Conservation (phyloP, 129 eudicot genomes). For the Apium graveolens region DNA sequence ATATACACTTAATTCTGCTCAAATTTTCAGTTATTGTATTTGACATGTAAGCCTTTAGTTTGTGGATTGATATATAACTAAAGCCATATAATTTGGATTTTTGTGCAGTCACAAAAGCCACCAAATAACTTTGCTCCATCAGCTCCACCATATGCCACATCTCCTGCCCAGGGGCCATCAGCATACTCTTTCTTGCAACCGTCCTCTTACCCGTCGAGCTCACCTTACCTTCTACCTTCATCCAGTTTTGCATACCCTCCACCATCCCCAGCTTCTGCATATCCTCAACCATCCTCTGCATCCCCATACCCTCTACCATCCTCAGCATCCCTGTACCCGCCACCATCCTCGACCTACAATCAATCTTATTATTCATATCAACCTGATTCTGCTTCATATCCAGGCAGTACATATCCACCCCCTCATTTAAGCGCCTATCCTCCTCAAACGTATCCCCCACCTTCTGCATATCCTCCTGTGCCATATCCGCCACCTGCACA, state of each 20-base stretch:
- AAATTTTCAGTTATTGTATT: background rate
- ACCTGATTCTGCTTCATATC: slow-evolving; percentile 5
- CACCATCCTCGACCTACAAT: slow-evolving; percentile 18
- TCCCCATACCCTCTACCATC: background rate
- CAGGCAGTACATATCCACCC: slow-evolving; percentile 45
- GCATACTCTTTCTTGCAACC: slow-evolving; percentile 40
- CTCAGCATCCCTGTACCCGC: background rate
- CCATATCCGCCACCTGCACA: slow-evolving; percentile 47
- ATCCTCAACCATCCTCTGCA: slow-evolving; percentile 46
- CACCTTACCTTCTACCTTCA: slow-evolving; percentile 30
- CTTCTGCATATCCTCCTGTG: slow-evolving; percentile 30
- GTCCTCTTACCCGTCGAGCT: slow-evolving; percentile 23
- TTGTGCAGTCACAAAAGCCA: slow-evolving; percentile 50
- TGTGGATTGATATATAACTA: background rate
- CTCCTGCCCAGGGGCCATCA: slow-evolving; percentile 18
- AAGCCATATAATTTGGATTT: background rate
- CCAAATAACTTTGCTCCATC: slow-evolving; percentile 44
- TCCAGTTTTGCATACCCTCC: slow-evolving; percentile 15
- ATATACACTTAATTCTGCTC: background rate
- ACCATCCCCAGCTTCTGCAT: slow-evolving; percentile 31
- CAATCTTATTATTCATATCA: slow-evolving; percentile 21
- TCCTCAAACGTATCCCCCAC: slow-evolving; percentile 49
- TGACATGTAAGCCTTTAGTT: background rate
- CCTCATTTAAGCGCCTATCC: slow-evolving; percentile 45
- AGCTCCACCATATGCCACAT: slow-evolving; percentile 34